A percentile compares a stretch with the other conserved stretches of the same genome.
Evolutionary conservation across 805 yeast species (phyloP).

Genomic region (Lachancea lanzarotensis): DNA sequence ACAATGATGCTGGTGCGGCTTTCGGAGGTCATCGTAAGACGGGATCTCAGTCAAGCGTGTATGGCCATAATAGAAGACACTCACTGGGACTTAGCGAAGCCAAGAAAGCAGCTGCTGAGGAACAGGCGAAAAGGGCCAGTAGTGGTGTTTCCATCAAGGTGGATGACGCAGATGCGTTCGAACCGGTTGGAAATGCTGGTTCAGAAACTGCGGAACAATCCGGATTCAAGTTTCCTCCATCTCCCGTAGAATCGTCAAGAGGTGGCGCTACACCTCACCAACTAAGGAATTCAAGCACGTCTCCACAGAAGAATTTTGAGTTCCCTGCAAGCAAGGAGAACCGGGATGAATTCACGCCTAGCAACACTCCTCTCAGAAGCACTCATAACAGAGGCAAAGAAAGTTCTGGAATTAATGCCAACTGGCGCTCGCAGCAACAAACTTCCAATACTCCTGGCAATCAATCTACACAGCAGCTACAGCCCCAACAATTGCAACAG

Average conservation of each 20-base stretch:
- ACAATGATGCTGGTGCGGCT: slow-evolving; percentile 10
- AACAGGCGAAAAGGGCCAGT: slow-evolving; percentile 58
- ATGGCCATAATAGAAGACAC: slow-evolving; percentile 86
- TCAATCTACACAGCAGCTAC: slow-evolving; percentile 33
- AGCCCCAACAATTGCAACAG: slow-evolving; percentile 30
- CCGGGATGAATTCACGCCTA: slow-evolving; percentile 27
- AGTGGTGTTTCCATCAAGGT: slow-evolving; percentile 20
- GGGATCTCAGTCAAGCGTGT: slow-evolving; percentile 39
- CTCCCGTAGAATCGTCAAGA: slow-evolving; percentile 15
- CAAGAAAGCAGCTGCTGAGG: slow-evolving; percentile 91
- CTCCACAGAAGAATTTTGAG: slow-evolving; percentile 50
- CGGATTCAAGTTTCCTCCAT: slow-evolving; percentile 30
- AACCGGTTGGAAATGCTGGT: slow-evolving; percentile 3
- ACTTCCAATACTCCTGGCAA: slow-evolving; percentile 17
- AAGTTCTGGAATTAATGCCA: slow-evolving; percentile 43
- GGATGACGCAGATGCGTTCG: slow-evolving; percentile 11
- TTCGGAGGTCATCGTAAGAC: slow-evolving; percentile 41
- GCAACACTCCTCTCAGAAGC: slow-evolving; percentile 27
- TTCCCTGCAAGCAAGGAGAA: slow-evolving; percentile 43
- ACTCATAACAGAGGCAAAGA: slow-evolving; percentile 25
- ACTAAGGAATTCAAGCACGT: slow-evolving; percentile 19
- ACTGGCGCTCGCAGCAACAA: slow-evolving; percentile 60
- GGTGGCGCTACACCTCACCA: slow-evolving; percentile 20
- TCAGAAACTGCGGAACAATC: slow-evolving; percentile 16
- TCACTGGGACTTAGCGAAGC: slow-evolving; percentile 90